These are phyloP conservation scores for Phytophthora hibernalis DNA, from an alignment of 352 stramenopile species.

Conservation along the genomic window DNA sequence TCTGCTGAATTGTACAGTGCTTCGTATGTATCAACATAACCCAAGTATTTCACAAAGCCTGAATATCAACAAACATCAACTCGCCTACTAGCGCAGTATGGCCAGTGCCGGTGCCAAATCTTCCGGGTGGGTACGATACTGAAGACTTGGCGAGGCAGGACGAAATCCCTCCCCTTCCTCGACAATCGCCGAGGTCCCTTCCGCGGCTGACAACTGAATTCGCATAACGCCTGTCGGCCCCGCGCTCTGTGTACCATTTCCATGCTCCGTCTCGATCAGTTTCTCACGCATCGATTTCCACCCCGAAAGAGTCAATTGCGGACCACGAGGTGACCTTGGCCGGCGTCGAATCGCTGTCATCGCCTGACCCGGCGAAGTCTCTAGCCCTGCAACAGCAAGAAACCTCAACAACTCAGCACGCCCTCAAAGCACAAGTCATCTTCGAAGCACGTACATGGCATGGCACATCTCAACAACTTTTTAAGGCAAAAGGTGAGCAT, in stretches of 20 bases:
- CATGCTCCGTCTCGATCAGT: constrained; percentile 41
- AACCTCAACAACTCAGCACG: not conserved
- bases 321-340: constrained; percentile 16
- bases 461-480: constrained; percentile 12
- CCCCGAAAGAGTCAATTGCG: constrained; percentile 36
- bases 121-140: constrained; percentile 8
- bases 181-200: constrained; percentile 18
- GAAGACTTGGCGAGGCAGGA: constrained; percentile 23
- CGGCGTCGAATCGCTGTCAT: not conserved
- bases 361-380: not conserved
- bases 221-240: constrained; percentile 27
- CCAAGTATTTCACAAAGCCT: no score
- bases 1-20: no score
- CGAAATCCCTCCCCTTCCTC: constrained; percentile 35
- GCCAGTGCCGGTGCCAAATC: constrained; percentile 14
- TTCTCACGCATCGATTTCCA: constrained; percentile 45
- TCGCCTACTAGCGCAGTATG: constrained; percentile 19
- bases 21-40: no score
- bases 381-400: constrained; percentile 5
- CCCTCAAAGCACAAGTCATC: not conserved
- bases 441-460: constrained; percentile 17
- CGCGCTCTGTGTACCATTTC: constrained; percentile 16
- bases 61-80: not conserved
- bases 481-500: constrained; percentile 28
- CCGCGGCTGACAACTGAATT: constrained; percentile 27